Evolutionary conservation across 2,329 filamentous ascomycete genomes (phyloP).

Genomic region (Coleophoma eucalyptorum): DNA sequence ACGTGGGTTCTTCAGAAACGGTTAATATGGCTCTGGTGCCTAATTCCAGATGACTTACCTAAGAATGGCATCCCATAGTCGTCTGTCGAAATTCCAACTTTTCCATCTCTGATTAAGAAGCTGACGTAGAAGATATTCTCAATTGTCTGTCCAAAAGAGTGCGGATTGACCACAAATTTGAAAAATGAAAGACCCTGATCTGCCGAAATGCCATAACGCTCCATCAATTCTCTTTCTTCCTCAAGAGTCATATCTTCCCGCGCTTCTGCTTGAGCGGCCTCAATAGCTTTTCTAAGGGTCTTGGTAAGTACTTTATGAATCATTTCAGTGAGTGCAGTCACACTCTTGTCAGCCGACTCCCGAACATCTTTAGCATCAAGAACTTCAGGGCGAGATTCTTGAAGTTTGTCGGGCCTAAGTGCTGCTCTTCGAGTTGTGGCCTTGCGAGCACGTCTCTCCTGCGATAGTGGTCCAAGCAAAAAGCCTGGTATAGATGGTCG

Average conservation of each 20-base stretch:
- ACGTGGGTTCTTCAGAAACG: conserved; percentile 37
- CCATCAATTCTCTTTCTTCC: conserved; percentile 46
- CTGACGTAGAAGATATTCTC: conserved; percentile 97
- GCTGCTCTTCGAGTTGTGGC: conserved; percentile 63
- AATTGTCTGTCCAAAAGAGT: conserved; percentile 88
- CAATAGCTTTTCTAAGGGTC: conserved; percentile 43
- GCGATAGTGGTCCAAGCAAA: conserved; percentile 80
- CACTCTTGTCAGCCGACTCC: conserved; percentile 71
- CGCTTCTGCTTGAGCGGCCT: conserved; percentile 37
- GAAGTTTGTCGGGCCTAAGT: conserved; percentile 63
- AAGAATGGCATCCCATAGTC: conserved; percentile 72
- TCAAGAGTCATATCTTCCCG: conserved; percentile 38
- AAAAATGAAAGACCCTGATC: conserved; percentile 75
- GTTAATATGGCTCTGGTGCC: conserved; percentile 23
- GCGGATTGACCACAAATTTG: conserved; percentile 85
- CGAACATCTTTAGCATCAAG: conserved; percentile 69
- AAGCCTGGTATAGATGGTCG: conserved; percentile 80
- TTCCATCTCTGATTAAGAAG: conserved; percentile 87
- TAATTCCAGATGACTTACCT: conserved; percentile 50
- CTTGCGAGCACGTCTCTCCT: conserved; percentile 78
- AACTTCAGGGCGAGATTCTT: conserved; percentile 74
- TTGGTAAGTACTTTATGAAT: conserved; percentile 62
- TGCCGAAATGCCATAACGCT: conserved; percentile 59
- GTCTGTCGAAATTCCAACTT: conserved; percentile 70
- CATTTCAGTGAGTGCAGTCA: conserved; percentile 73